Conservation (phyloP, 495 filamentous ascomycete genomes). For the Neurospora sp. region DNA sequence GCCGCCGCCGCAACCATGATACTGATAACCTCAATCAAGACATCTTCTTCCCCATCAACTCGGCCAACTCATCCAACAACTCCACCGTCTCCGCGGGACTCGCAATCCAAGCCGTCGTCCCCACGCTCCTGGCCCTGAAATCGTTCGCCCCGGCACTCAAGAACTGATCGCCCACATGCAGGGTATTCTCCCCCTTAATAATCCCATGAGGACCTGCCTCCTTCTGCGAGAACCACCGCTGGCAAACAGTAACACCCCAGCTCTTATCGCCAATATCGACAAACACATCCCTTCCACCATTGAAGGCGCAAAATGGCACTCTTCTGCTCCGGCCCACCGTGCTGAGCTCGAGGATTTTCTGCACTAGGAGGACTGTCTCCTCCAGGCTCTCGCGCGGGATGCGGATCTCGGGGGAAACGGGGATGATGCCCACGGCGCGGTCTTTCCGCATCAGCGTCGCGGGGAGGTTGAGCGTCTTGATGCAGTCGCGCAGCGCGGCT, state of each 20-base stretch:
- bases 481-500: constrained; percentile 66
- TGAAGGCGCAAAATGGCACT: constrained; percentile 96
- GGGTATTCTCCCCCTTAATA: constrained; percentile 44
- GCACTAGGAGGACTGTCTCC: constrained; percentile 88
- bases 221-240: constrained; percentile 78
- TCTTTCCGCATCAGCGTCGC: constrained; percentile 80
- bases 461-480: constrained; percentile 62
- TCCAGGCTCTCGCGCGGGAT: constrained; percentile 85
- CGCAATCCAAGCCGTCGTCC: constrained; percentile 78
- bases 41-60: constrained; percentile 42
- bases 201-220: constrained; percentile 10
- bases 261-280: constrained; percentile 98
- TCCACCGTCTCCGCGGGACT: constrained; percentile 82
- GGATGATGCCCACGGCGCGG: constrained; percentile 85
- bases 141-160: constrained; percentile 92
- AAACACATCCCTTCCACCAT: constrained; percentile 94
- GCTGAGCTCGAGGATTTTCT: constrained; percentile 82
- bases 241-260: constrained; percentile 85
- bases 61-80: constrained; percentile 70
- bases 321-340: constrained; percentile 32
- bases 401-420: constrained; percentile 43
- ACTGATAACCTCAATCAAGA: constrained; percentile 4
- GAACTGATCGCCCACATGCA: constrained; percentile 95
- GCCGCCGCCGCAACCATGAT: not conserved
- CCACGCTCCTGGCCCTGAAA: constrained; percentile 71